A percentile compares a stretch with the other conserved stretches of the same genome.
Evolutionary conservation across 768 basidiomycete species (phyloP).

Genomic region (Trametes villosa): DNA sequence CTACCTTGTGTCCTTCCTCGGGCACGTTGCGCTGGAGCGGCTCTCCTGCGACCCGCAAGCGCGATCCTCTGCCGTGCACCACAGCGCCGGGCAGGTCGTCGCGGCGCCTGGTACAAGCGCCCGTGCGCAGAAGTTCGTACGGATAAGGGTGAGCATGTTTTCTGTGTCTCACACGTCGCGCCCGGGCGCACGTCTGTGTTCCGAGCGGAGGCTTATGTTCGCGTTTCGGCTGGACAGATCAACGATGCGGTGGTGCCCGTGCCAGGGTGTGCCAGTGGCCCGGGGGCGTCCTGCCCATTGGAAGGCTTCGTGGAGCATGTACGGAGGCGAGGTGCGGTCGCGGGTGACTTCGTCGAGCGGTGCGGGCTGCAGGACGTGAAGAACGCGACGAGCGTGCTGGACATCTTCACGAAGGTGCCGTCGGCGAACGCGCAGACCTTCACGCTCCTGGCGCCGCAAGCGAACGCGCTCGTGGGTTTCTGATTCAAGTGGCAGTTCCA

Average conservation of each 20-base stretch:
- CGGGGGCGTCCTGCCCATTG: constrained; percentile 44
- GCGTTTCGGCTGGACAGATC: constrained; percentile 28
- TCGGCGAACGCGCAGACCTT: constrained; percentile 16
- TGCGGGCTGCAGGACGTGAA: constrained; percentile 39
- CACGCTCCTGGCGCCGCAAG: constrained; percentile 9
- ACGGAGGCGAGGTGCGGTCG: constrained; percentile 29
- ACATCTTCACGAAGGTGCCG: constrained; percentile 29
- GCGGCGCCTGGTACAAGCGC: constrained; percentile 16
- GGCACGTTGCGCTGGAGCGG: constrained; percentile 47
- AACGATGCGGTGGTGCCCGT: constrained; percentile 47
- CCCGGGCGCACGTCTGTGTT: background rate
- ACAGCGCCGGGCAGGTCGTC: constrained; percentile 20
- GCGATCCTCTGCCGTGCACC: constrained; percentile 16
- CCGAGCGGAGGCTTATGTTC: background rate
- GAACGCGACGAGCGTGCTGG: constrained; percentile 27
- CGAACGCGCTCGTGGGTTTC: constrained; percentile 3
- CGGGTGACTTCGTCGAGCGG: constrained; percentile 43
- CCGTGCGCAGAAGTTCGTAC: constrained; percentile 36
- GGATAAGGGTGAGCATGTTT: constrained; percentile 38
- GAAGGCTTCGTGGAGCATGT: constrained; percentile 39
- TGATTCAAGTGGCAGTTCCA: background rate
- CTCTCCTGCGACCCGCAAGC: constrained; percentile 38
- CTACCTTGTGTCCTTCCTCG: constrained; percentile 45
- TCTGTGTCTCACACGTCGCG: background rate
- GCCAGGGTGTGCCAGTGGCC: constrained; percentile 45